A percentile compares a stretch with the other conserved stretches of the same genome.
Conservation (phyloP, 140 eudicot genomes). For the Ambrosia hybrid region DNA sequence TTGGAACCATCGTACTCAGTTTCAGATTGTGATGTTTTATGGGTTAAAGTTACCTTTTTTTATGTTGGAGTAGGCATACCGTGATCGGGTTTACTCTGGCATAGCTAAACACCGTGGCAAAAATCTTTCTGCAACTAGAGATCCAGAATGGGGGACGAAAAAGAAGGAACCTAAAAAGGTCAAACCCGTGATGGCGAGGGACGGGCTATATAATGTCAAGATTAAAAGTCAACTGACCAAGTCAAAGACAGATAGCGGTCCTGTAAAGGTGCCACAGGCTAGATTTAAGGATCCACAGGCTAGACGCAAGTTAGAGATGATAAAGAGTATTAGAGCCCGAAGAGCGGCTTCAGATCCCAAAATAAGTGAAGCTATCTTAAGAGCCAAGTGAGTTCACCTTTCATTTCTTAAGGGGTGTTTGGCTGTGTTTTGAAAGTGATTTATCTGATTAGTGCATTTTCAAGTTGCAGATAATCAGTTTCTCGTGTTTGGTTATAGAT, state of each 20-base stretch:
- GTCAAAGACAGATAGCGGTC: constrained; percentile 34
- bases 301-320: constrained; percentile 82
- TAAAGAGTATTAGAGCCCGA: constrained; percentile 78
- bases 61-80: constrained; percentile 58
- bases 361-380: constrained; percentile 59
- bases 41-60: constrained; percentile 17
- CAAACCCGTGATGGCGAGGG: constrained; percentile 31
- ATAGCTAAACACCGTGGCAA: constrained; percentile 58
- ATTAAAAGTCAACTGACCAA: constrained; percentile 30
- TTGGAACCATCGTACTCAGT: background rate
- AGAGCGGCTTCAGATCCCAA: constrained; percentile 64
- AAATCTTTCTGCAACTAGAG: constrained; percentile 36
- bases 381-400: constrained; percentile 76
- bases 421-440: background rate
- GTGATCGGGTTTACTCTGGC: constrained; percentile 65
- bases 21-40: constrained; percentile 21
- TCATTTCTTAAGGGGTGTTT: background rate
- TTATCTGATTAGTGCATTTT: background rate
- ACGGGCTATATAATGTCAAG: background rate
- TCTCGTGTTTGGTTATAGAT: too few relatives aligned
- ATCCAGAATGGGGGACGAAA: constrained; percentile 41
- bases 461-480: too few relatives aligned
- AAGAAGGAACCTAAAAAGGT: constrained; percentile 47
- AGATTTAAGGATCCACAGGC: constrained; percentile 81
- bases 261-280: constrained; percentile 31